A percentile compares a stretch with the other conserved stretches of the same genome.
Conservation (phyloP, 352 stramenopile genomes). For the Thraustochytrium striatum region DNA sequence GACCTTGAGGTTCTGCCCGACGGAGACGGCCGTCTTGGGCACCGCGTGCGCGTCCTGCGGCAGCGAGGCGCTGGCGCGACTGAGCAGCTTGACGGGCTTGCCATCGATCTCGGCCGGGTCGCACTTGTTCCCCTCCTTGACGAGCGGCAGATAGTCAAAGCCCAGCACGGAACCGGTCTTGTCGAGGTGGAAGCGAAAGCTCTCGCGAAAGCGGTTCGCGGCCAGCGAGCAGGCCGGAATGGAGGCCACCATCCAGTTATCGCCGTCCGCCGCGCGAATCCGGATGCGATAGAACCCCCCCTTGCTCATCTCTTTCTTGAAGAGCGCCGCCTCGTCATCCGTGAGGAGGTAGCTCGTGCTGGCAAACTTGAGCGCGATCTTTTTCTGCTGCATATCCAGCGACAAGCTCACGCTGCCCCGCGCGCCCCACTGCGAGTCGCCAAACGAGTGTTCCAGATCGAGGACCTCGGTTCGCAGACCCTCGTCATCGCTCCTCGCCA, state of each 20-base stretch:
- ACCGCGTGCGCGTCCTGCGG: not conserved
- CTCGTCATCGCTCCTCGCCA: not conserved
- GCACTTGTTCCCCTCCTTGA: not conserved
- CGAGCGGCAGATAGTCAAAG: slow-evolving; percentile 1
- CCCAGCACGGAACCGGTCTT: slow-evolving; percentile 6
- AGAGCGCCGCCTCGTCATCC: not conserved
- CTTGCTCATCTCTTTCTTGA: not conserved
- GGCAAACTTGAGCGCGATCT: slow-evolving; percentile 25
- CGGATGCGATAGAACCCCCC: slow-evolving; percentile 8
- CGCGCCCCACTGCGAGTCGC: not conserved
- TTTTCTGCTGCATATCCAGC: not conserved
- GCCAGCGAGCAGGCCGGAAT: slow-evolving; percentile 33
- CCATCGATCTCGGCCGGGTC: not conserved
- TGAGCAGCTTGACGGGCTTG: slow-evolving; percentile 29
- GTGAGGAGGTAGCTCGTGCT: slow-evolving; percentile 10
- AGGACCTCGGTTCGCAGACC: too few species aligned
- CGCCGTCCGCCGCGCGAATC: not conserved
- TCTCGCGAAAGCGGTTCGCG: slow-evolving; percentile 6
- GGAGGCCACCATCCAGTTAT: slow-evolving; percentile 11
- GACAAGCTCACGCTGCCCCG: slow-evolving; percentile 1
- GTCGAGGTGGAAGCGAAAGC: slow-evolving; percentile 39
- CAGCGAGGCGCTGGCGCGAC: slow-evolving; percentile 1
- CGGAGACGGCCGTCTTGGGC: not conserved
- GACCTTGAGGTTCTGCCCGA: not conserved
- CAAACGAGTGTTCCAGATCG: slow-evolving; percentile 16